A percentile compares a stretch with the other conserved stretches of the same genome.
These are phyloP conservation scores for Maudiozyma saulgeensis DNA, from an alignment of 805 yeast genomes.

Conservation along the genomic window DNA sequence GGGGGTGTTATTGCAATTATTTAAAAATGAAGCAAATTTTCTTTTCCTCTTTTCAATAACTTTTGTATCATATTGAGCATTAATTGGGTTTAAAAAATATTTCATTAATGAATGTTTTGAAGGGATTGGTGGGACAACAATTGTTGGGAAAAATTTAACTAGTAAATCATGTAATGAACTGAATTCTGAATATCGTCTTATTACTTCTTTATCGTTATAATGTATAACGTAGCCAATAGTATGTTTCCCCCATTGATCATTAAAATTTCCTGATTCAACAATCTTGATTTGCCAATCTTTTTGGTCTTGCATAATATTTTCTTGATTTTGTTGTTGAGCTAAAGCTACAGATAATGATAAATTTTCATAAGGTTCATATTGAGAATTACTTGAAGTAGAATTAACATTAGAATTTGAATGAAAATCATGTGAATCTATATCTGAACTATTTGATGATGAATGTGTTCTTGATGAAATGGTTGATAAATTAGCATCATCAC, in stretches of 20 bases:
- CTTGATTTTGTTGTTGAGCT: slow-evolving; percentile 1
- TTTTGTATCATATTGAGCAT: slow-evolving; percentile 35
- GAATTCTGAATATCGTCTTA: slow-evolving; percentile 87
- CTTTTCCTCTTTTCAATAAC: slow-evolving; percentile 63
- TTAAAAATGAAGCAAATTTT: slow-evolving; percentile 65
- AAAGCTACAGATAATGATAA: slow-evolving; percentile 21
- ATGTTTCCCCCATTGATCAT: slow-evolving; percentile 66
- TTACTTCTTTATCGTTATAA: slow-evolving; percentile 48
- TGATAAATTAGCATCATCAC: neutral
- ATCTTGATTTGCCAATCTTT: slow-evolving; percentile 34
- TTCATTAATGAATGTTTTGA: slow-evolving; percentile 60
- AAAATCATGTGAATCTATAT: neutral
- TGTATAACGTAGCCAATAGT: slow-evolving; percentile 78
- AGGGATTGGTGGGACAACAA: slow-evolving; percentile 89
- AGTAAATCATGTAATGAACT: slow-evolving; percentile 70
- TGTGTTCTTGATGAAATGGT: neutral
- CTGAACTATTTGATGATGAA: neutral
- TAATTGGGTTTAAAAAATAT: slow-evolving; percentile 35
- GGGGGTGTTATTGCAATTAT: slow-evolving; percentile 54
- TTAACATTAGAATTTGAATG: neutral
- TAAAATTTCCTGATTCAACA: slow-evolving; percentile 75
- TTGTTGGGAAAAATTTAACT: slow-evolving; percentile 64
- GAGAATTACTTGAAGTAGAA: neutral
- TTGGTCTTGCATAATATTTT: neutral
- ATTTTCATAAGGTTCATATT: slow-evolving; percentile 21